phyloP scores from a whole-genome alignment of 2,329 filamentous ascomycete species.

The Penicillium sp. region DNA sequence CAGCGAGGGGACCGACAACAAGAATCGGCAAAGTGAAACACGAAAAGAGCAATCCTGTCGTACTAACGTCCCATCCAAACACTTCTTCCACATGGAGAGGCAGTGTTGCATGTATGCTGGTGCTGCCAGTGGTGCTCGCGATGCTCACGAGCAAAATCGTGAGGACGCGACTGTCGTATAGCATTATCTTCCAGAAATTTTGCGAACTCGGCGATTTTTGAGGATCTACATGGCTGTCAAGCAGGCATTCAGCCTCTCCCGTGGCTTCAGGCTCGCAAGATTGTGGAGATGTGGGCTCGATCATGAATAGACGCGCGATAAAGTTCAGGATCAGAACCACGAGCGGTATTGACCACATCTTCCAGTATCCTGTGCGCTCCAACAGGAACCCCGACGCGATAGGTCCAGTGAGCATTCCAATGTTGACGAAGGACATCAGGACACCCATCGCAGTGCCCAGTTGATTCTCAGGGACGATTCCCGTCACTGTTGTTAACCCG shows the following conservation, averaged over 20 bases:
- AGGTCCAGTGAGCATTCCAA: conserved; percentile 26
- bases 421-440: conserved; percentile 18
- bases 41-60: too few species aligned
- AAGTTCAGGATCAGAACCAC: conserved; percentile 28
- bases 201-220: neutral
- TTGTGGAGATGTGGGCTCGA: conserved; percentile 19
- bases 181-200: conserved; percentile 23
- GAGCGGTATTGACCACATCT: conserved; percentile 26
- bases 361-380: conserved; percentile 29
- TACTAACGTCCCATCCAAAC: conserved; percentile 26
- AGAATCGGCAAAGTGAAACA: too few species aligned
- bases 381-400: conserved; percentile 25
- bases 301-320: conserved; percentile 31
- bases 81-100: conserved; percentile 26
- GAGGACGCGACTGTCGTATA: conserved; percentile 20
- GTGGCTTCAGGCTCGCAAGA: neutral
- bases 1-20: too few species aligned
- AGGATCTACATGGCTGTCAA: neutral
- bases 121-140: conserved; percentile 15
- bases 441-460: conserved; percentile 28
- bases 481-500: conserved; percentile 27
- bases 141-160: conserved; percentile 13
- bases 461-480: conserved; percentile 20
- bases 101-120: conserved; percentile 31
- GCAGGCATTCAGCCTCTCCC: neutral